Conservation (phyloP, 805 yeast genomes). For the Jamesozyma rosinii region DNA sequence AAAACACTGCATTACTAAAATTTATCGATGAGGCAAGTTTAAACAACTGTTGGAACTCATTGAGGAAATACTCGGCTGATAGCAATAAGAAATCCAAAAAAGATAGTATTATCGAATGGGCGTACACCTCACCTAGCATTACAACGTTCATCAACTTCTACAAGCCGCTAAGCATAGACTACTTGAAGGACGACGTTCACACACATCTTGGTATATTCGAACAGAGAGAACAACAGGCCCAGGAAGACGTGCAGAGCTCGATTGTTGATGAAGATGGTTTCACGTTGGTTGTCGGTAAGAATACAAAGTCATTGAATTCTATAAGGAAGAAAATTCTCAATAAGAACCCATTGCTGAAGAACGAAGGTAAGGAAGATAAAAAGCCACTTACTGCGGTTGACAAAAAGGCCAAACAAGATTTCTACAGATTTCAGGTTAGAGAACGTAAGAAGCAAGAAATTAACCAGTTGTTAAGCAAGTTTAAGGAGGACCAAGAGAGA, state of each 20-base stretch:
- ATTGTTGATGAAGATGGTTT: slow-evolving; percentile 90
- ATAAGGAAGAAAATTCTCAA: slow-evolving; percentile 28
- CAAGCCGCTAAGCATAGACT: slow-evolving; percentile 39
- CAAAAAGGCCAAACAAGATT: slow-evolving; percentile 70
- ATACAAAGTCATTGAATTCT: slow-evolving; percentile 59
- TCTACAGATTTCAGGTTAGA: slow-evolving; percentile 92
- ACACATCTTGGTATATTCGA: slow-evolving; percentile 59
- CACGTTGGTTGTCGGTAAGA: slow-evolving; percentile 80
- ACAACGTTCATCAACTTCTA: slow-evolving; percentile 36
- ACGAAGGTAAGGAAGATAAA: slow-evolving; percentile 19
- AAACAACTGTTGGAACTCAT: slow-evolving; percentile 50
- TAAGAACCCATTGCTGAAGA: slow-evolving; percentile 28
- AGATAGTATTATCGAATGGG: slow-evolving; percentile 32
- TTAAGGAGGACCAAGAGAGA: slow-evolving; percentile 84
- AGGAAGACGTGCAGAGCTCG: slow-evolving; percentile 45
- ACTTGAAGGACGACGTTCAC: slow-evolving; percentile 48
- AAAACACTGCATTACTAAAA: slow-evolving; percentile 62
- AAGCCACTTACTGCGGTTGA: slow-evolving; percentile 39
- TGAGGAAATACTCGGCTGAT: slow-evolving; percentile 38
- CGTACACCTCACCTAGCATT: slow-evolving; percentile 29
- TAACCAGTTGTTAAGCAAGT: slow-evolving; percentile 74
- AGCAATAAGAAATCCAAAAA: slow-evolving; percentile 32
- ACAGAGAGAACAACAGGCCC: slow-evolving; percentile 54
- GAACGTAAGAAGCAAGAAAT: slow-evolving; percentile 87
- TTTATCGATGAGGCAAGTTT: slow-evolving; percentile 57